Base-by-base conservation (phyloP, 2,329 filamentous ascomycete genomes). In the Colletotrichum zoysiae region DNA sequence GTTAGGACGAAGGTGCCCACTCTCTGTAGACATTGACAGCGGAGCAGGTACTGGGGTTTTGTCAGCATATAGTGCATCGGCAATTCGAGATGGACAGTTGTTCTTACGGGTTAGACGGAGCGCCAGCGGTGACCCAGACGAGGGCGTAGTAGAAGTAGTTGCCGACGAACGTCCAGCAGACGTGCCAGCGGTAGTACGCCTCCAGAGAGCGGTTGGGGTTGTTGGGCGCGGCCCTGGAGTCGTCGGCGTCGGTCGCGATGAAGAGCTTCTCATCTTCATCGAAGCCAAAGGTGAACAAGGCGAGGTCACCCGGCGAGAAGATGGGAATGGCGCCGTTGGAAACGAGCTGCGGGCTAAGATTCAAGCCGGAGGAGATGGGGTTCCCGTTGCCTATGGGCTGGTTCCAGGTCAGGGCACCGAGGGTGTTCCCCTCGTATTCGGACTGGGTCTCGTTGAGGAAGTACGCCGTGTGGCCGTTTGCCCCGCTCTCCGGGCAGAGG, bases 121-220 rank as follows among this genome's bases (percentile, higher is more conserved):
- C 30, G 5, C 72, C 72, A 30, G 20, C 64, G 11, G 72, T 73
- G 20, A 74, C 62, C 70, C 65, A 73, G 23, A 64, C 70, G 40
- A 74, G 70, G 20, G 65, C 16, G 8, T 73, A 38, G 65, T 74
- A 74, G 35, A 60, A 74, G 65, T 74, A 74, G 18, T 71, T 67
- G 61, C 72, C 72, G 48, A 74, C 70, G 23, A 55, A 74, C 0
- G 44, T 46, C 48, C 58, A 74, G 65, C 72, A 74, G 30, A 73
- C 58, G 46, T 74, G 51, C 72, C 72, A 74, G 61, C 51, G 60
- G 40, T 70, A 70, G 50, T 73, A 66, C 20, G 55, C 67, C 30
- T 63, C 55, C 6, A 56, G 40, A 14, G 18, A 53, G 23, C 26
- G 51, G 5, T 16, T 44, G 26, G 50, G 42, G 20, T 51, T 20